Evolutionary conservation across 2,329 filamentous ascomycete genomes (phyloP).

Genomic region (Ophiognomonia clavigignenti-juglandacearum): DNA sequence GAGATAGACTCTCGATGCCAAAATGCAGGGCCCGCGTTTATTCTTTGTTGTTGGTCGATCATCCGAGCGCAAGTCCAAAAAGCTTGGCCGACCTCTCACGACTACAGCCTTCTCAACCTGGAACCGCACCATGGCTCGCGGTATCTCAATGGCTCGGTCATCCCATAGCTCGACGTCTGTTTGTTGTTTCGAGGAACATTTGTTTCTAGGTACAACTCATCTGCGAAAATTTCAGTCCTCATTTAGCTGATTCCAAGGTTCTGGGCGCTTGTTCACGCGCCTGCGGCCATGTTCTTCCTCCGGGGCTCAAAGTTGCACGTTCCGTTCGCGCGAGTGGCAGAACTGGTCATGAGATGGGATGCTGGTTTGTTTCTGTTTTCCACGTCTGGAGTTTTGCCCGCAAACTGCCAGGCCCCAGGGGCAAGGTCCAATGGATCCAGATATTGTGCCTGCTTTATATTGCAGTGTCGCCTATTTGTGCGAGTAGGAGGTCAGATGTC

Average conservation of each 20-base stretch:
- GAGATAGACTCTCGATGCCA: background rate
- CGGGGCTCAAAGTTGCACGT: too few species aligned
- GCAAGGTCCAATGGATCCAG: background rate
- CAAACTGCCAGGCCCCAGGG: too few species aligned
- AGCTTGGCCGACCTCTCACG: slow-evolving; percentile 8
- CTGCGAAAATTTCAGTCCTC: too few species aligned
- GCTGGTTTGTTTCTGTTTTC: too few species aligned
- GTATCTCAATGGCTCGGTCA: background rate
- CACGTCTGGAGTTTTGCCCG: too few species aligned
- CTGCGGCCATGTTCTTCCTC: too few species aligned
- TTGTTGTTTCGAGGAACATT: too few species aligned
- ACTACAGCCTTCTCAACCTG: slow-evolving; percentile 2
- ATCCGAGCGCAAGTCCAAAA: background rate
- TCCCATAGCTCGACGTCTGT: background rate
- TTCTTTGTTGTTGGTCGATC: slow-evolving; percentile 3
- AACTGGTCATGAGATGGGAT: too few species aligned
- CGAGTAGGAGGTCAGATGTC: slow-evolving; percentile 10
- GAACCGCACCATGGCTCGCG: slow-evolving; percentile 7
- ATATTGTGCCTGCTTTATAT: slow-evolving; percentile 9
- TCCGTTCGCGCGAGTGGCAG: too few species aligned
- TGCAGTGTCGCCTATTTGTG: slow-evolving; percentile 12
- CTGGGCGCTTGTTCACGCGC: too few species aligned
- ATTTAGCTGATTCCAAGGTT: too few species aligned
- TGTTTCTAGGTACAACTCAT: too few species aligned
- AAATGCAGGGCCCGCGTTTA: background rate